Evolutionary conservation across 345 rosid genomes (phyloP).

Genomic region (Bruguiera gymnorhiza): DNA sequence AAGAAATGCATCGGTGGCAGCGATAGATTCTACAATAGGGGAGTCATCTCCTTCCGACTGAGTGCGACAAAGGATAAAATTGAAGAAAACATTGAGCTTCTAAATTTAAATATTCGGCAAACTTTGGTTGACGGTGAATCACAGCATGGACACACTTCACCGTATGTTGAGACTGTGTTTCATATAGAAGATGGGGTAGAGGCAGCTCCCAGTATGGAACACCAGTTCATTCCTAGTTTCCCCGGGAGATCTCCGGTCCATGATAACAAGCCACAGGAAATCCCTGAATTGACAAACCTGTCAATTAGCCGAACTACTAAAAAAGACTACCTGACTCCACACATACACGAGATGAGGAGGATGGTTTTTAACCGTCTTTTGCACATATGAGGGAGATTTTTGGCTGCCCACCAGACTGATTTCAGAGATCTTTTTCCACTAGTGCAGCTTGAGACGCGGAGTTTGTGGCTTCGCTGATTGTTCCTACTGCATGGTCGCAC

Average conservation of each 20-base stretch:
- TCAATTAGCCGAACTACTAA: background rate
- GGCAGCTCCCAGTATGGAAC: slow-evolving; percentile 55
- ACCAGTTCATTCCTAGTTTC: slow-evolving; percentile 77
- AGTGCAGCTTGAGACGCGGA: no score
- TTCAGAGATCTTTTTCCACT: no score
- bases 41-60: slow-evolving; percentile 66
- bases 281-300: slow-evolving; percentile 36
- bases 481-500: no score
- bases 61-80: slow-evolving; percentile 45
- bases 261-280: slow-evolving; percentile 33
- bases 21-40: slow-evolving; percentile 64
- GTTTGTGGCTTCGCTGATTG: no score
- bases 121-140: slow-evolving; percentile 36
- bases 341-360: no score
- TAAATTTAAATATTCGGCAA: slow-evolving; percentile 37
- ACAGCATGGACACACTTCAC: slow-evolving; percentile 25
- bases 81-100: slow-evolving; percentile 55
- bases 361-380: no score
- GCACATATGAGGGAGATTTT: no score
- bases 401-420: no score
- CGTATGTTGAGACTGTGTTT: slow-evolving; percentile 28
- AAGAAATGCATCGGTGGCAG: slow-evolving; percentile 62
- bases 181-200: slow-evolving; percentile 46
- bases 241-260: slow-evolving; percentile 39
- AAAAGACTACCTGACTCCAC: no score